Evolutionary conservation across 1,139 yeast species (phyloP).

Genomic region (Pichia cactophila): DNA sequence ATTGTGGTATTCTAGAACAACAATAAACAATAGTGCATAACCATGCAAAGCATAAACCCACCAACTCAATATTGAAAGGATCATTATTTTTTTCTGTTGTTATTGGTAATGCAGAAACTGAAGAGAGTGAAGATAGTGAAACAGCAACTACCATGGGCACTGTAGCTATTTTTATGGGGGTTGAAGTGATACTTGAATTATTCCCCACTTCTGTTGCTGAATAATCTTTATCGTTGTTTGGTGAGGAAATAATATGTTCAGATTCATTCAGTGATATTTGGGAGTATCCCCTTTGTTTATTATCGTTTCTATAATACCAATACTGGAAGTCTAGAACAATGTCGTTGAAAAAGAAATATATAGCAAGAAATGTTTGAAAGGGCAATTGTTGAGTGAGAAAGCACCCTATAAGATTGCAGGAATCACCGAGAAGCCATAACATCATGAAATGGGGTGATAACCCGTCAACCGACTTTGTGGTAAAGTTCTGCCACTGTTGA

Average conservation of each 20-base stretch:
- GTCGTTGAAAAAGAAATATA: slow-evolving; percentile 72
- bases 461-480: slow-evolving; percentile 73
- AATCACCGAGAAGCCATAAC: slow-evolving; percentile 81
- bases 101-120: not conserved
- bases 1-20: slow-evolving; percentile 76
- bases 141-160: slow-evolving; percentile 1
- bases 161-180: slow-evolving; percentile 2
- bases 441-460: slow-evolving; percentile 63
- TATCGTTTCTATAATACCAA: slow-evolving; percentile 43
- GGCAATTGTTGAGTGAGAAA: slow-evolving; percentile 63
- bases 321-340: slow-evolving; percentile 63
- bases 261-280: not conserved
- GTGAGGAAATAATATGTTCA: not conserved
- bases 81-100: not conserved
- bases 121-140: slow-evolving; percentile 2
- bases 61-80: not conserved
- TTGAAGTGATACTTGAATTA: too few species aligned
- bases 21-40: slow-evolving; percentile 68
- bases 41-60: slow-evolving; percentile 68
- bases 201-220: not conserved
- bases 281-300: not conserved
- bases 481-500: slow-evolving; percentile 69
- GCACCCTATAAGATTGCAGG: slow-evolving; percentile 70
- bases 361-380: slow-evolving; percentile 69
- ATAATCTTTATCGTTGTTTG: not conserved